Conservation (phyloP, 306 rosid genomes). For the Rosa persica region DNA sequence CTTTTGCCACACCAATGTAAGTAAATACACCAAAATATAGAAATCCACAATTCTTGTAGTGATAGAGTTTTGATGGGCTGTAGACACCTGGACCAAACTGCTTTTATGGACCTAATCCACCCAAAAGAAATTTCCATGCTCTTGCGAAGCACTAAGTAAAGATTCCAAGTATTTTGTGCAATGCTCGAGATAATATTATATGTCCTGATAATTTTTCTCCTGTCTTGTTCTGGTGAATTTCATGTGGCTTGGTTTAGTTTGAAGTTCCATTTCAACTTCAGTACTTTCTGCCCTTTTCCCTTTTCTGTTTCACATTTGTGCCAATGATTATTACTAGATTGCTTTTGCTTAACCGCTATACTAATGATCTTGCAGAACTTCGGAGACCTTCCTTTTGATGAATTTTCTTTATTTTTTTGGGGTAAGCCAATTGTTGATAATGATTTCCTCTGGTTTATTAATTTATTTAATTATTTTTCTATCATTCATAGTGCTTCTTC, state of each 20-base stretch:
- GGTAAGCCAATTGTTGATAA: slow-evolving; percentile 55
- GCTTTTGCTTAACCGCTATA: slow-evolving; percentile 10
- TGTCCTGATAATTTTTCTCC: background rate
- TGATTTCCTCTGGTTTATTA: slow-evolving; percentile 1
- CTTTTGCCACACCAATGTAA: background rate
- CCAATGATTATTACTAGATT: slow-evolving; percentile 17
- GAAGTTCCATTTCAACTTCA: slow-evolving; percentile 6
- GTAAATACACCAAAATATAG: background rate
- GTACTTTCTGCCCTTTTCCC: slow-evolving; percentile 5
- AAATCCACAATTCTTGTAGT: background rate
- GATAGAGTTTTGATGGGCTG: background rate
- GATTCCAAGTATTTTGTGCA: background rate
- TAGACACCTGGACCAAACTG: background rate
- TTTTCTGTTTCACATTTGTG: slow-evolving; percentile 21
- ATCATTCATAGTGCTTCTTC: slow-evolving; percentile 13
- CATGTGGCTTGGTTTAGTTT: slow-evolving; percentile 7
- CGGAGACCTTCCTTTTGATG: slow-evolving; percentile 86
- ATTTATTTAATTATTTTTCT: background rate
- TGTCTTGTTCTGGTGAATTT: background rate
- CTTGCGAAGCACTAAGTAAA: background rate
- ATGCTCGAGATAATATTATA: background rate
- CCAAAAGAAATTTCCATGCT: background rate
- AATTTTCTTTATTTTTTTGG: slow-evolving; percentile 95
- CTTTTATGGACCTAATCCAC: background rate
- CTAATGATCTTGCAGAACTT: slow-evolving; percentile 58